Evolutionary conservation across 306 rosid genomes (phyloP).

Genomic region (Vigna angularis): DNA sequence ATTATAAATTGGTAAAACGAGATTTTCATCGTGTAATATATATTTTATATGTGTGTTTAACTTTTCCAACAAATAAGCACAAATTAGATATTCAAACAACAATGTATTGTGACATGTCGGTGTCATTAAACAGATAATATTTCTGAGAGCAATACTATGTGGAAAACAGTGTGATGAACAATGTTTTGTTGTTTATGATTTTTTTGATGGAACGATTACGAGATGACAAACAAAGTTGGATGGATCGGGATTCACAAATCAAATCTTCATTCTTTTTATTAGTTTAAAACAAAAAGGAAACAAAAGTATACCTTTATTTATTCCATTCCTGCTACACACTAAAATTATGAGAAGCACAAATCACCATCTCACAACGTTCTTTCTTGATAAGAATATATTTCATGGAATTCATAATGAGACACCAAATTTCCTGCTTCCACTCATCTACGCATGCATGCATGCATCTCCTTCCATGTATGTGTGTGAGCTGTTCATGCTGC

Average conservation of each 20-base stretch:
- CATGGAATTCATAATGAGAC: slow-evolving; percentile 23
- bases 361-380: slow-evolving; percentile 25
- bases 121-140: slow-evolving; percentile 4
- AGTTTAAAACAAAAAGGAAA: slow-evolving; percentile 7
- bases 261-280: neutral
- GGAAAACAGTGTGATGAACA: neutral
- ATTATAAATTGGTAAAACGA: too few relatives aligned
- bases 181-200: neutral
- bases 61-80: neutral
- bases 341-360: slow-evolving; percentile 20
- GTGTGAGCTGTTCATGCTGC: neutral
- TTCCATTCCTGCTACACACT: slow-evolving; percentile 11
- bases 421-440: slow-evolving; percentile 23
- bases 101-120: neutral
- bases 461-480: neutral
- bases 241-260: slow-evolving; percentile 26
- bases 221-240: slow-evolving; percentile 14
- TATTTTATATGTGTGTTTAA: neutral
- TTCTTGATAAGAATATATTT: slow-evolving; percentile 25
- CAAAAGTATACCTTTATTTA: slow-evolving; percentile 21
- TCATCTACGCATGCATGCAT: neutral
- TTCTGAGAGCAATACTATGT: neutral
- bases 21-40: too few relatives aligned
- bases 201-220: neutral
- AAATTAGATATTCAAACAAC: neutral